Conservation (phyloP, 192 early-diverging fungal species). For the Chytriomyces hyalinus region DNA sequence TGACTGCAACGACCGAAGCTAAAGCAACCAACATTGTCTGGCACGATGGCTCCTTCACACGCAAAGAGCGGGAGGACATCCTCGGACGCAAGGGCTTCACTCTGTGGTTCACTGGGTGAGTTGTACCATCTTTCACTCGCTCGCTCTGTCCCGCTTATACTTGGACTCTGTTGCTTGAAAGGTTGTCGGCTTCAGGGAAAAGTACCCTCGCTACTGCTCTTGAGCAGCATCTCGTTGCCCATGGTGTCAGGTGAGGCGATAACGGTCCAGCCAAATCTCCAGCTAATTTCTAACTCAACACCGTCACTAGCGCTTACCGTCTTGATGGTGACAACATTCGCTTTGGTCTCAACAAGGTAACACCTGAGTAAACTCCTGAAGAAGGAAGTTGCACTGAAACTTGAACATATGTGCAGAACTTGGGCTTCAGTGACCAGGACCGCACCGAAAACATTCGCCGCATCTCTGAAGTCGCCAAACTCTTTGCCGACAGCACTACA, state of each 20-base stretch:
- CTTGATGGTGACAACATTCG: slow-evolving; percentile 97
- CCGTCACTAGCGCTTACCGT: slow-evolving; percentile 70
- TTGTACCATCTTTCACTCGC: neutral
- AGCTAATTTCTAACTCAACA: neutral
- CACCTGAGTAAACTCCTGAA: too few relatives aligned
- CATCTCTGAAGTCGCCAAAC: slow-evolving; percentile 88
- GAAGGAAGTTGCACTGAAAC: too few relatives aligned
- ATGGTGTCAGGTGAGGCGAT: slow-evolving; percentile 49
- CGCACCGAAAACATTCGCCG: slow-evolving; percentile 95
- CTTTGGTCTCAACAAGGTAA: slow-evolving; percentile 85
- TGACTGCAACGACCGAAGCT: too few relatives aligned
- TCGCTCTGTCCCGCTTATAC: neutral
- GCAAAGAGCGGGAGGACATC: slow-evolving; percentile 73
- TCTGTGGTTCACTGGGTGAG: slow-evolving; percentile 84
- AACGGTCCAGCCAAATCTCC: too few relatives aligned
- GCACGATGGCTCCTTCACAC: slow-evolving; percentile 78
- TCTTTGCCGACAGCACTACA: slow-evolving; percentile 86
- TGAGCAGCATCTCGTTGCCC: slow-evolving; percentile 84
- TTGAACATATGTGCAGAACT: slow-evolving; percentile 45
- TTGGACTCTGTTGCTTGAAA: neutral
- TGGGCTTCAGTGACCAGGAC: slow-evolving; percentile 89
- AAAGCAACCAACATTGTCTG: slow-evolving; percentile 87
- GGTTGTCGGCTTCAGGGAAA: slow-evolving; percentile 93
- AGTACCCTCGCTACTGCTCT: slow-evolving; percentile 89
- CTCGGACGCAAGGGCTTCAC: slow-evolving; percentile 83